Evolutionary conservation across 164 flowering plant species (phyloP).

Genomic region (Annona squamosa): DNA sequence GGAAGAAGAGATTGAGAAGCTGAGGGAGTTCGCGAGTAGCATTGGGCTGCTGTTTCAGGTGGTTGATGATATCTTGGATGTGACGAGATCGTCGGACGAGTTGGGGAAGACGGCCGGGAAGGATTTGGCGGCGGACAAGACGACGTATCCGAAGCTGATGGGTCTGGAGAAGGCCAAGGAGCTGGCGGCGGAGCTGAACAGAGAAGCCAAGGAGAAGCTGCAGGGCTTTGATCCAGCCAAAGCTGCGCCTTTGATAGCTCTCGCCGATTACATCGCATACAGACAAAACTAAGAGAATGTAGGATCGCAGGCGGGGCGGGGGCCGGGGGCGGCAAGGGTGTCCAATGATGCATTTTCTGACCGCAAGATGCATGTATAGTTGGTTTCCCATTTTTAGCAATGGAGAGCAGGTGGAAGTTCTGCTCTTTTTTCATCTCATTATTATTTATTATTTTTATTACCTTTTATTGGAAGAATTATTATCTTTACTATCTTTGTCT

Average conservation of each 20-base stretch:
- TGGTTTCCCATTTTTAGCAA: no score
- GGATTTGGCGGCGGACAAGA: slow-evolving; percentile 54
- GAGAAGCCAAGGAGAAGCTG: slow-evolving; percentile 45
- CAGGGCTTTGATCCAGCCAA: slow-evolving; percentile 43
- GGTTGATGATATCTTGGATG: slow-evolving; percentile 67
- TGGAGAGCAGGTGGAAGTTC: no score
- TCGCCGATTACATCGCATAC: slow-evolving; percentile 57
- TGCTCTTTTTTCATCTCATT: no score
- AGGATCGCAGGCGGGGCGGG: no score
- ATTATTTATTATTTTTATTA: no score
- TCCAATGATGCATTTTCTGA: no score
- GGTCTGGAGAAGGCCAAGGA: slow-evolving; percentile 53
- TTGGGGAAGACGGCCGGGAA: slow-evolving; percentile 72
- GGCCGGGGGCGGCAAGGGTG: no score
- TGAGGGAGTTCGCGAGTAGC: slow-evolving; percentile 44
- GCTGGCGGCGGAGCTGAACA: slow-evolving; percentile 41
- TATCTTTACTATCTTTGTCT: no score
- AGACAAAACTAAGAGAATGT: slow-evolving; percentile 30
- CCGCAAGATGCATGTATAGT: no score
- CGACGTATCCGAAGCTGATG: slow-evolving; percentile 53
- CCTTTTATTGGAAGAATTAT: no score
- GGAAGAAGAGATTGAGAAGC: slow-evolving; percentile 36
- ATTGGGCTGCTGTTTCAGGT: slow-evolving; percentile 64
- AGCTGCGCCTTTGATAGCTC: slow-evolving; percentile 54
- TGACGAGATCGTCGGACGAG: slow-evolving; percentile 48